These are phyloP conservation scores for Striga hermonthica DNA, from an alignment of 305 asterid genomes.

Conservation along the genomic window DNA sequence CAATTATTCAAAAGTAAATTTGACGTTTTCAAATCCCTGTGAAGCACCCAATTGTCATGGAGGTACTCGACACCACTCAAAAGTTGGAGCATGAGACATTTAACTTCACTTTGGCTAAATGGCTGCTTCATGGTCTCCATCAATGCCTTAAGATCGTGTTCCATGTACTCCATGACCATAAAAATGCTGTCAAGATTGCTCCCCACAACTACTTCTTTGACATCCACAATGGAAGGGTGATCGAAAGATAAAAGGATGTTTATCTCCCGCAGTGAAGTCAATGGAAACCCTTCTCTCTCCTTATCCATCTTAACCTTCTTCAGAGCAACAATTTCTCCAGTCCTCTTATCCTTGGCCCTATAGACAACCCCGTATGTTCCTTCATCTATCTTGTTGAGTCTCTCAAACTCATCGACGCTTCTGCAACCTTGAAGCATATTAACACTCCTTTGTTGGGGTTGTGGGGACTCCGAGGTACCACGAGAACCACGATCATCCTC, in stretches of 20 bases:
- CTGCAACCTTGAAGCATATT: constrained; percentile 96
- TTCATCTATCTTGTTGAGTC: constrained; percentile 90
- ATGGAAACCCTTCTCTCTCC: constrained; percentile 93
- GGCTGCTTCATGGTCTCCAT: constrained; percentile 90
- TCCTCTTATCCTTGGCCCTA: constrained; percentile 83
- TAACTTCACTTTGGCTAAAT: constrained; percentile 84
- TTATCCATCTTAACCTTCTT: constrained; percentile 97
- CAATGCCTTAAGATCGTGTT: constrained; percentile 86
- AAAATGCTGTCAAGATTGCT: constrained; percentile 82
- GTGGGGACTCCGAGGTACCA: constrained; percentile 48
- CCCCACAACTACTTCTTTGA: constrained; percentile 89
- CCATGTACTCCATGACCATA: constrained; percentile 99
- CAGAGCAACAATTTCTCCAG: constrained; percentile 89
- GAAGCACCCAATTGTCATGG: constrained; percentile 93
- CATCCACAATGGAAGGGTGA: constrained; percentile 82
- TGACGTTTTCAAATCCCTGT: constrained; percentile 81
- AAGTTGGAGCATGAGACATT: constrained; percentile 88
- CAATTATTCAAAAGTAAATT: constrained; percentile 75
- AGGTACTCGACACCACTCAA: constrained; percentile 75
- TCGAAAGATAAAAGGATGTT: constrained; percentile 79
- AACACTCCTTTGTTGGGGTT: constrained; percentile 58
- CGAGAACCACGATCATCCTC: constrained; percentile 53
- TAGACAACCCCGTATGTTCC: constrained; percentile 91
- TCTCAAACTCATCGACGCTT: constrained; percentile 84
- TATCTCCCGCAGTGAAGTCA: constrained; percentile 85